Evolutionary conservation across 2,329 filamentous ascomycete genomes (phyloP).

Genomic region (Helminthosporium solani): DNA sequence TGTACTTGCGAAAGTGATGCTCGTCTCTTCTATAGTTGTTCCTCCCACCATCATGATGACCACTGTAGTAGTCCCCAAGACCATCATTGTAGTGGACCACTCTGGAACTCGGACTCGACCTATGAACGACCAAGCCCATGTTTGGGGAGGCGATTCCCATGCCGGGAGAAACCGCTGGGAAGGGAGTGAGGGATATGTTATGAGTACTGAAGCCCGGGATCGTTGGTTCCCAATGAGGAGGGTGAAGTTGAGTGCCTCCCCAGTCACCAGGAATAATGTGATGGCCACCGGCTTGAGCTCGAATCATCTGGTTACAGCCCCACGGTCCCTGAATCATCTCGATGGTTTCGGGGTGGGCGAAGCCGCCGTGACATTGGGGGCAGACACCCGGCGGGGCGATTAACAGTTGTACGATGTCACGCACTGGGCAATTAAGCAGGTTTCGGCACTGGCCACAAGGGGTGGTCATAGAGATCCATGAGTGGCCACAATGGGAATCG

Average conservation of each 20-base stretch:
- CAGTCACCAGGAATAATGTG: slow-evolving; percentile 26
- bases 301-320: slow-evolving; percentile 35
- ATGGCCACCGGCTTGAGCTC: slow-evolving; percentile 28
- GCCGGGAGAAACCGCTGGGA: not conserved
- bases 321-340: slow-evolving; percentile 36
- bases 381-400: slow-evolving; percentile 30
- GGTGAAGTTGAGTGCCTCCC: slow-evolving; percentile 20
- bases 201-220: not conserved
- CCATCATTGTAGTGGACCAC: slow-evolving; percentile 4
- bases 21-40: slow-evolving; percentile 2
- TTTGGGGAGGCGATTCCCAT: not conserved
- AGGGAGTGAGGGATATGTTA: slow-evolving; percentile 2
- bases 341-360: slow-evolving; percentile 30
- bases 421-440: slow-evolving; percentile 45
- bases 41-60: not conserved
- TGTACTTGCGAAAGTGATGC: slow-evolving; percentile 9
- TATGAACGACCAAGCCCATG: not conserved
- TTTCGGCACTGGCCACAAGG: slow-evolving; percentile 46
- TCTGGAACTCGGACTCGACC: not conserved
- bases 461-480: slow-evolving; percentile 50
- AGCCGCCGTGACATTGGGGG: slow-evolving; percentile 30
- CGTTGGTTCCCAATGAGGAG: slow-evolving; percentile 16
- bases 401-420: slow-evolving; percentile 29
- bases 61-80: not conserved
- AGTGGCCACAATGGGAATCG: slow-evolving; percentile 50